Evolutionary conservation across 192 early-diverging fungal species (phyloP), one percentile per base, ranked within the genome.

Genomic region (Gigaspora rosea): DNA sequence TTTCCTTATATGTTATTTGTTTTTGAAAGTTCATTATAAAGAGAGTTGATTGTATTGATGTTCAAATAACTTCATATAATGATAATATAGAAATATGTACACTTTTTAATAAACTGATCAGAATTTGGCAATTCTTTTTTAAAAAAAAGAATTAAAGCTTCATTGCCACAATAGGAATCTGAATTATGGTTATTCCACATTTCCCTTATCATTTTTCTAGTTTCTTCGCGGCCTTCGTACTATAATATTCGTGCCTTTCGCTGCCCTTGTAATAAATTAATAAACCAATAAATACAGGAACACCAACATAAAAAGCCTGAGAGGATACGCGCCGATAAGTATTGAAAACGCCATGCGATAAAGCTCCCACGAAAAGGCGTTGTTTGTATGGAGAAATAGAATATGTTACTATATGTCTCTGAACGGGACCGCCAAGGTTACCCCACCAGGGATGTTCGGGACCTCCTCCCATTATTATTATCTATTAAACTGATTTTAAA

Each of bases 351-450:
- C 86, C 88, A 59, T 90, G 83, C 63, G 85, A 83, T 54, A 82
- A 57, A 58, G 82, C 86, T 76, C 88, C 88, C 66, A 89, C 88
- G 74, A 91, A 89, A 70, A 85, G 78, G 49, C 85, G 86, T 82
- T 91, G 90, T 82, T 89, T 82, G 81, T 82, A 90, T 47, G 88
- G 87, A 15, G 90, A 91, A 56, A 90, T 68, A 49, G 82, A 49
- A 85, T 91, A 91, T 22, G 81, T 83, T 54, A 82, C 81, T 61
- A 91, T 86, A 71, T 88, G 88, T 71, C 81, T 81, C 84, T 90
- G 88, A 64, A 81, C 81, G 50, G 87, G 86, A 47, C 85, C 87
- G 52, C 87, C 85, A 81, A 90, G 80, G 70, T 87, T 78, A 76
- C 88, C 88, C 88, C 88, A 90, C 83, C 85, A 84, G 36, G 15